Percentiles rank a stretch among this genome's conserved stretches.
Evolutionary conservation across 139 green algal genomes (phyloP).

Genomic region (Closterium sp.): DNA sequence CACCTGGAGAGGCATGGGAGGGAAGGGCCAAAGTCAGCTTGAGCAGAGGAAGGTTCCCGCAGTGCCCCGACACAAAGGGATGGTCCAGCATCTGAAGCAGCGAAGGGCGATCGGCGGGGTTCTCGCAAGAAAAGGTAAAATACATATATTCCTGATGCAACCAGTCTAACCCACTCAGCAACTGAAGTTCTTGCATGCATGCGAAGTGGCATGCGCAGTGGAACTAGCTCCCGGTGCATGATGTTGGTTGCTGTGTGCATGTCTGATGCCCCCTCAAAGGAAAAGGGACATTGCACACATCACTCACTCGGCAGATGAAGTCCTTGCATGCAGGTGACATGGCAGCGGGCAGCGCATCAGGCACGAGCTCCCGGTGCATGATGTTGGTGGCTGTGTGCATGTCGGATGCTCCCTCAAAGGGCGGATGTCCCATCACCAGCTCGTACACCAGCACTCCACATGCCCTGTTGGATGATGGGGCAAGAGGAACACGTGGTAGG

Average conservation of each 20-base stretch:
- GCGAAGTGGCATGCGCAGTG: slow-evolving; percentile 12
- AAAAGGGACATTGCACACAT: no score
- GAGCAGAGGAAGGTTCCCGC: no score
- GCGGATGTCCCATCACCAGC: slow-evolving; percentile 72
- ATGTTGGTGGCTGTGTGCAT: slow-evolving; percentile 62
- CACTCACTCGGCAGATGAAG: slow-evolving; percentile 18
- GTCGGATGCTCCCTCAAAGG: slow-evolving; percentile 63
- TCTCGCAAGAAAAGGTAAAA: no score
- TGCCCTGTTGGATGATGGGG: slow-evolving; percentile 6
- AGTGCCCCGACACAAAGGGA: no score
- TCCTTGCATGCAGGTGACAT: slow-evolving; percentile 25
- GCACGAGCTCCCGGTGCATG: not conserved
- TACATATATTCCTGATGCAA: no score
- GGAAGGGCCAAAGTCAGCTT: no score
- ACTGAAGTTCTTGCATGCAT: slow-evolving; percentile 19
- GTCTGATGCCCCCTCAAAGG: slow-evolving; percentile 63
- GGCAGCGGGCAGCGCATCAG: not conserved
- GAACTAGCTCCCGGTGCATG: not conserved
- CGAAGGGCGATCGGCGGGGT: no score
- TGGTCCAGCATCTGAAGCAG: no score
- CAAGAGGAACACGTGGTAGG: no score
- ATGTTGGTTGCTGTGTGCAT: slow-evolving; percentile 57
- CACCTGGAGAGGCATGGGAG: no score
- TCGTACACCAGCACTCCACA: slow-evolving; percentile 82
- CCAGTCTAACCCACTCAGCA: not conserved